A percentile compares a stretch with the other conserved stretches of the same genome.
Evolutionary conservation across 78 protist genomes (phyloP).

Genomic region (Cavenderia fasciculata): DNA sequence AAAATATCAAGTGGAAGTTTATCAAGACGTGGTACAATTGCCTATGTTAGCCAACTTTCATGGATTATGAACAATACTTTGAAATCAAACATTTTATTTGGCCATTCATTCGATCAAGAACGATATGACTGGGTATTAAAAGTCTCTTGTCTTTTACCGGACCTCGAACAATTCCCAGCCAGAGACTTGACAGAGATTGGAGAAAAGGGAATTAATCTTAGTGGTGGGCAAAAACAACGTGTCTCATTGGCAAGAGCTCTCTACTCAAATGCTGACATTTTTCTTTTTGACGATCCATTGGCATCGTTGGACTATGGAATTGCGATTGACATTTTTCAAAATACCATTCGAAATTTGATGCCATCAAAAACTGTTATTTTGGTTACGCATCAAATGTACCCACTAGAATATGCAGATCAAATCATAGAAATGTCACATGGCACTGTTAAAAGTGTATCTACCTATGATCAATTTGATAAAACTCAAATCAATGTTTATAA

Average conservation of each 20-base stretch:
- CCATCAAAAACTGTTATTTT: conserved; percentile 70
- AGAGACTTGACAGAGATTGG: conserved; percentile 90
- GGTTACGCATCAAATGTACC: conserved; percentile 89
- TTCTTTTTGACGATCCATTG: conserved; percentile 90
- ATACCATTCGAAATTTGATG: background rate
- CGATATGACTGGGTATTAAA: background rate
- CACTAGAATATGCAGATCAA: background rate
- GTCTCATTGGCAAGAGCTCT: conserved; percentile 91
- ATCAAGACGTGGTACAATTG: conserved; percentile 36
- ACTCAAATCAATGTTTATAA: background rate
- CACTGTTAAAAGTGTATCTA: background rate
- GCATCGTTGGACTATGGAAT: conserved; percentile 86
- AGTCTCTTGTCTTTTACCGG: background rate
- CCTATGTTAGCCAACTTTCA: conserved; percentile 90
- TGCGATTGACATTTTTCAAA: conserved; percentile 27
- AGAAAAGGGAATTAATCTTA: conserved; percentile 96
- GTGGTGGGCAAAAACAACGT: conserved; percentile 97
- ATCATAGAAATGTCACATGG: background rate
- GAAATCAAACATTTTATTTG: conserved; percentile 91
- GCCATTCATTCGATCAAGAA: conserved; percentile 45
- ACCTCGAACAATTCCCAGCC: background rate
- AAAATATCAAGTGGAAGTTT: background rate
- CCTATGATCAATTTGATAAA: background rate
- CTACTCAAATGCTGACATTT: conserved; percentile 78
- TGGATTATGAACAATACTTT: conserved; percentile 94